Conservation (phyloP, 345 rosid species). For the Psidium guajava region DNA sequence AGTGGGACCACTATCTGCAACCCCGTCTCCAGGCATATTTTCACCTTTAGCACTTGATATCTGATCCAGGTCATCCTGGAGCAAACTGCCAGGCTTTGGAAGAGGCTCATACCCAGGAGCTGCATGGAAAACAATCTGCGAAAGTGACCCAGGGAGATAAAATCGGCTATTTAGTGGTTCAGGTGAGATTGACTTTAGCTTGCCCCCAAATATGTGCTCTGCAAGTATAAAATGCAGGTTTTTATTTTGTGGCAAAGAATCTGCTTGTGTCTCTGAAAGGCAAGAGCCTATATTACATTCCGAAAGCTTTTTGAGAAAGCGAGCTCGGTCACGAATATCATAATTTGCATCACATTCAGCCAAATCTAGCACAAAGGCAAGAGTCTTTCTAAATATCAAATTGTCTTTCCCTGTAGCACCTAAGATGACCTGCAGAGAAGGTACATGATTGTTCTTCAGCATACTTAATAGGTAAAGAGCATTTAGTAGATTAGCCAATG, state of each 20-base stretch:
- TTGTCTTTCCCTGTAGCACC: conserved; percentile 42
- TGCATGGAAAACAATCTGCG: conserved; percentile 94
- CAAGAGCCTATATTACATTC: conserved; percentile 23
- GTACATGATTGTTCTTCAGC: background rate
- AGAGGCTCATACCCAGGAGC: conserved; percentile 99
- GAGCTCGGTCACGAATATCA: conserved; percentile 93
- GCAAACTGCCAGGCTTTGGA: conserved; percentile 77
- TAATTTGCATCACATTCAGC: conserved; percentile 74
- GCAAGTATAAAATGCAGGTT: conserved; percentile 26
- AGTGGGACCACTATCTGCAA: conserved; percentile 6
- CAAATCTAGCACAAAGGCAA: conserved; percentile 71
- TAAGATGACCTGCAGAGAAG: conserved; percentile 38
- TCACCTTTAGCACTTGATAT: conserved; percentile 15
- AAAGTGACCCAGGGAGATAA: conserved; percentile 95
- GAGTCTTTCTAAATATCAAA: conserved; percentile 33
- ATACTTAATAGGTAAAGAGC: background rate
- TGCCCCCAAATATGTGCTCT: conserved; percentile 48
- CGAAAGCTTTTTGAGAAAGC: conserved; percentile 50
- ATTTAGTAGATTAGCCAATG: background rate
- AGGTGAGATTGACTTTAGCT: conserved; percentile 25
- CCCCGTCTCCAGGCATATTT: background rate
- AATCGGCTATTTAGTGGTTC: conserved; percentile 42
- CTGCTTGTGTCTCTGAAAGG: conserved; percentile 25
- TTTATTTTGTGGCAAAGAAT: conserved; percentile 22
- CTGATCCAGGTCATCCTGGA: conserved; percentile 30